phyloP scores from a whole-genome alignment of 2,329 filamentous ascomycete genomes.

The Septoria petroselini region DNA sequence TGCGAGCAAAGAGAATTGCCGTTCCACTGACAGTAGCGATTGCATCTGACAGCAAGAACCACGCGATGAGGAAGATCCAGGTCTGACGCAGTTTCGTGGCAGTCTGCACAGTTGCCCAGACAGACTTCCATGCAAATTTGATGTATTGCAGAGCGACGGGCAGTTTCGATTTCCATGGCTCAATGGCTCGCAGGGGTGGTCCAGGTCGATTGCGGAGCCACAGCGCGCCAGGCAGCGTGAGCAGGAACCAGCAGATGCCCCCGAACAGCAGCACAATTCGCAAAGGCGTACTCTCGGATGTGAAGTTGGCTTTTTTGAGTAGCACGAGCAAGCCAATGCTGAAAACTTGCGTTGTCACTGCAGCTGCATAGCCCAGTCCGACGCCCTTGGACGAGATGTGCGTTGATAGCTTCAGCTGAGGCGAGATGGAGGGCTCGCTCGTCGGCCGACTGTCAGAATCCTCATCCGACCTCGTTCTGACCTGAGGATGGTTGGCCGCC shows the following conservation, averaged over 20 bases:
- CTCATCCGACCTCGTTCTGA: slow-evolving; percentile 28
- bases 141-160: slow-evolving; percentile 59
- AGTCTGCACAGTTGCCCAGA: slow-evolving; percentile 72
- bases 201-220: slow-evolving; percentile 67
- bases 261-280: slow-evolving; percentile 78
- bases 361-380: slow-evolving; percentile 83
- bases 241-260: slow-evolving; percentile 83
- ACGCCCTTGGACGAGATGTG: slow-evolving; percentile 85
- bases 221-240: slow-evolving; percentile 77
- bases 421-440: slow-evolving; percentile 43
- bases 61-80: slow-evolving; percentile 72
- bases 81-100: slow-evolving; percentile 68
- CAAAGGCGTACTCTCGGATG: slow-evolving; percentile 70
- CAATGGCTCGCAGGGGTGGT: slow-evolving; percentile 62
- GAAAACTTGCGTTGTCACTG: slow-evolving; percentile 73
- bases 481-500: slow-evolving; percentile 71
- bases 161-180: slow-evolving; percentile 22
- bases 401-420: slow-evolving; percentile 73
- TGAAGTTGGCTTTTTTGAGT: slow-evolving; percentile 55
- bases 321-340: slow-evolving; percentile 70
- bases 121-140: slow-evolving; percentile 74
- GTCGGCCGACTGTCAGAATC: background rate
- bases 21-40: slow-evolving; percentile 93
- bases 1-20: slow-evolving; percentile 89
- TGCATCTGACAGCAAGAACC: slow-evolving; percentile 90